Evolutionary conservation across 306 rosid species (phyloP).

Genomic region (Sphenostylis stenocarpa): DNA sequence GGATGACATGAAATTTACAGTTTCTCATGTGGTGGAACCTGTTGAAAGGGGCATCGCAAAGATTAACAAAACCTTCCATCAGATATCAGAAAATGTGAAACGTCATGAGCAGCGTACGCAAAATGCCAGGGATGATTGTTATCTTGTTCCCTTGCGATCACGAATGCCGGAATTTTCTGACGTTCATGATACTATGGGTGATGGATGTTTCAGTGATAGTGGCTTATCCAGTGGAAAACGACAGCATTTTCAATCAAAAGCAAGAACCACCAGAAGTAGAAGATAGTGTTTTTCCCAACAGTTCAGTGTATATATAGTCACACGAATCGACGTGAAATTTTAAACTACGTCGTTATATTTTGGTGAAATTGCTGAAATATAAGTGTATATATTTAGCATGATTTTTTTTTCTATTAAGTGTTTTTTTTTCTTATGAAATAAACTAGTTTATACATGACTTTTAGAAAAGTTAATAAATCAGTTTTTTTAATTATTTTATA

Average conservation of each 20-base stretch:
- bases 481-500: too few relatives aligned
- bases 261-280: conserved; percentile 47
- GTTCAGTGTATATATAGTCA: conserved; percentile 6
- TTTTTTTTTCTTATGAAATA: too few relatives aligned
- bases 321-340: not conserved
- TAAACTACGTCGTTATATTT: conserved; percentile 19
- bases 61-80: conserved; percentile 78
- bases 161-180: conserved; percentile 73
- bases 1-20: conserved; percentile 96
- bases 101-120: conserved; percentile 73
- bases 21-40: conserved; percentile 92
- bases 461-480: too few relatives aligned
- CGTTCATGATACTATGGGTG: conserved; percentile 47
- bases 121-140: conserved; percentile 70
- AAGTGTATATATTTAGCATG: not conserved
- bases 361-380: not conserved
- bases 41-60: conserved; percentile 92
- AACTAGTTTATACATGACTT: too few relatives aligned
- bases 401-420: too few relatives aligned
- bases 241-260: conserved; percentile 53
- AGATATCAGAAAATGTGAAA: conserved; percentile 93
- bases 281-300: conserved; percentile 41
- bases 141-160: conserved; percentile 68
- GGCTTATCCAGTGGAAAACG: conserved; percentile 59
- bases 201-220: conserved; percentile 90